A percentile compares a stretch with the other conserved stretches of the same genome.
Conservation (phyloP, 208 protist genomes). For the Crithidia expoeki region DNA sequence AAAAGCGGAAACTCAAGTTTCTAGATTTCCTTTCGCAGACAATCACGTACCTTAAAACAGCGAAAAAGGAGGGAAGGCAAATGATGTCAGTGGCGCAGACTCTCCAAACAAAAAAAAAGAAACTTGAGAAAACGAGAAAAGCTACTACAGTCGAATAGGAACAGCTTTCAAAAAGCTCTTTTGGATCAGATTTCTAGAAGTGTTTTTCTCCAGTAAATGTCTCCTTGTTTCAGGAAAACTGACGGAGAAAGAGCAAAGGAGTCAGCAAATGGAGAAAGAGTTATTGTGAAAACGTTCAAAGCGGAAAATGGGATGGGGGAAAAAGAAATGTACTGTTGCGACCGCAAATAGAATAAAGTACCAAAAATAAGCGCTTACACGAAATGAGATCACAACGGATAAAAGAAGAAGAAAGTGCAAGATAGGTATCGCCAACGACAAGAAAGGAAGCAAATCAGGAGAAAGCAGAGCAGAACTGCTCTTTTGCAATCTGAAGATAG, state of each 20-base stretch:
- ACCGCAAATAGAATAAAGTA: background rate
- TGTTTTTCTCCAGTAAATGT: background rate
- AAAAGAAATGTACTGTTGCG: background rate
- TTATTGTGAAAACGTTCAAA: conserved; percentile 1
- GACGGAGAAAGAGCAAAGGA: background rate
- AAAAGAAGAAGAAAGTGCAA: background rate
- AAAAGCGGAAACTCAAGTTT: conserved; percentile 6
- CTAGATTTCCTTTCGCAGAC: conserved; percentile 3
- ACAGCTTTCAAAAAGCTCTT: background rate
- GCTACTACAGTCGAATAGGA: background rate
- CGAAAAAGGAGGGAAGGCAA: background rate
- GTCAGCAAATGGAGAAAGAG: background rate
- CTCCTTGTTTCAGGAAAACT: background rate
- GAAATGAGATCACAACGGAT: background rate
- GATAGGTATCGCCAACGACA: background rate
- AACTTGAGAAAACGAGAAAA: background rate
- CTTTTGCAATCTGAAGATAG: too few relatives aligned
- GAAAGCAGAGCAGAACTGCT: background rate
- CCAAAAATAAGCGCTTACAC: background rate
- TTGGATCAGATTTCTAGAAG: background rate
- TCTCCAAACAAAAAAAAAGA: background rate
- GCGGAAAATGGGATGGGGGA: background rate
- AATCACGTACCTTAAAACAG: background rate
- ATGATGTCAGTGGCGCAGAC: background rate
- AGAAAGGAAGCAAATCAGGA: background rate